Evolutionary conservation across 1,284 basidiomycete genomes (phyloP), one percentile per base, ranked within the genome.

Genomic region (Leccinum subspadiceum): DNA sequence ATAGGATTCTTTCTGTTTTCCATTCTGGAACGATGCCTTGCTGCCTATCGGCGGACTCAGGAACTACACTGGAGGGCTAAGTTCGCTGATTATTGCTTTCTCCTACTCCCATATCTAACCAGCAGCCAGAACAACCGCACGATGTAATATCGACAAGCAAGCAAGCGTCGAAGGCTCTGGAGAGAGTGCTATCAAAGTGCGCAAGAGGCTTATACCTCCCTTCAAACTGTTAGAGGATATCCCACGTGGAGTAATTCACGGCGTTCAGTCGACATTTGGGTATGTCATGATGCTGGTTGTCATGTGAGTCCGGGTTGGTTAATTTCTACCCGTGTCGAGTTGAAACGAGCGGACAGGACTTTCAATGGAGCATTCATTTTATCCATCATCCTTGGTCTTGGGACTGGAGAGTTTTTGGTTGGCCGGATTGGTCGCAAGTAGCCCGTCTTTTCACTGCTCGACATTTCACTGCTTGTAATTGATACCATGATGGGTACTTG

Each of bases 351-450:
- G 26, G 7, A 54, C 62, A 92, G 89, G 90, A 88, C 89, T 4
- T 90, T 86, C 71, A 84, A 91, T 64, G 87, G 80, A 15, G 84
- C 82, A 7, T 92, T 81, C 65, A 77, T 91, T 56, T 82, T 90
- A 17, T 79, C 86, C 22, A 83, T 90, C 60, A 67, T 90, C 17
- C 59, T 80, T 3, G 89, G 88, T 7, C 71, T 87, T 37, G 85
- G 82, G 15, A 68, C 86, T 39, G 89, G 89, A 35, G 90, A 91
- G 72, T 72, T 84, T 13, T 56, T 86, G 44, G 89, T 90, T 68
- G 88, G 89, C 8, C 78, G 86, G 58, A 66, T 80, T 31, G 78
- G 74, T 55, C 74, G 61, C 60, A 58, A 60, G 66, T 63, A 57
- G 52, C 62, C 51, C 53, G 58, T 33, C 20, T 22, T 46, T 20